Conservation (phyloP, 495 filamentous ascomycete species). For the Coniosporium apollinis region DNA sequence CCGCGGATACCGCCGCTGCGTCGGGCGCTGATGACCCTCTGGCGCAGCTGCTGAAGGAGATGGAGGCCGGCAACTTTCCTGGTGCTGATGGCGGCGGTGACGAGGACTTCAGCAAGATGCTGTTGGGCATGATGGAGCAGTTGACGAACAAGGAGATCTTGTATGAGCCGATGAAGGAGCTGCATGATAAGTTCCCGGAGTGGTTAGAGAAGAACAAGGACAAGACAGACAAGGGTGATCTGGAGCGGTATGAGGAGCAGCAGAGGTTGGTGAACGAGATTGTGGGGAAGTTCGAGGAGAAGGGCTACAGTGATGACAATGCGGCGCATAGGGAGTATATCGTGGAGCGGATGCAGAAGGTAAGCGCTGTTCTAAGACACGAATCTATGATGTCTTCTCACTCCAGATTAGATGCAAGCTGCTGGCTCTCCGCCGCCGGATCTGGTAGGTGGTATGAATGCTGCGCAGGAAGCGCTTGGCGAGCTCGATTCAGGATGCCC, state of each 20-base stretch:
- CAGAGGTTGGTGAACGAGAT: slow-evolving; percentile 71
- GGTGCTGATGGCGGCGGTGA: slow-evolving; percentile 46
- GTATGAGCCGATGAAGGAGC: slow-evolving; percentile 96
- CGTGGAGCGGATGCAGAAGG: slow-evolving; percentile 94
- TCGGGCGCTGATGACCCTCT: slow-evolving; percentile 59
- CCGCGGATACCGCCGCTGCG: slow-evolving; percentile 60
- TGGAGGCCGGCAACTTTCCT: slow-evolving; percentile 44
- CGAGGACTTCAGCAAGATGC: slow-evolving; percentile 80
- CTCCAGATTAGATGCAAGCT: slow-evolving; percentile 96
- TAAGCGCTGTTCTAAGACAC: slow-evolving; percentile 28
- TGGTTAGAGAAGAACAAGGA: slow-evolving; percentile 71
- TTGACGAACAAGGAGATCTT: slow-evolving; percentile 95
- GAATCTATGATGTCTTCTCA: slow-evolving; percentile 2
- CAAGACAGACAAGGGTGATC: slow-evolving; percentile 46
- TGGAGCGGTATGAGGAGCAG: slow-evolving; percentile 67
- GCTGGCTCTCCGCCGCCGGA: slow-evolving; percentile 79
- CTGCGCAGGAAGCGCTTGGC: slow-evolving; percentile 52
- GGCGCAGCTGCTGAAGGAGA: slow-evolving; percentile 69
- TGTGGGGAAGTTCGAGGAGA: slow-evolving; percentile 69
- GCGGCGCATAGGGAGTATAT: slow-evolving; percentile 74
- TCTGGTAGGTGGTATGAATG: slow-evolving; percentile 74
- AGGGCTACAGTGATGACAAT: slow-evolving; percentile 64
- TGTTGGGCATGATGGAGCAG: slow-evolving; percentile 96
- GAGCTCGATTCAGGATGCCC: slow-evolving; percentile 57
- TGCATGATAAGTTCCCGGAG: slow-evolving; percentile 72